Evolutionary conservation across 495 filamentous ascomycete species (phyloP).

Genomic region (Tricharina praecox): DNA sequence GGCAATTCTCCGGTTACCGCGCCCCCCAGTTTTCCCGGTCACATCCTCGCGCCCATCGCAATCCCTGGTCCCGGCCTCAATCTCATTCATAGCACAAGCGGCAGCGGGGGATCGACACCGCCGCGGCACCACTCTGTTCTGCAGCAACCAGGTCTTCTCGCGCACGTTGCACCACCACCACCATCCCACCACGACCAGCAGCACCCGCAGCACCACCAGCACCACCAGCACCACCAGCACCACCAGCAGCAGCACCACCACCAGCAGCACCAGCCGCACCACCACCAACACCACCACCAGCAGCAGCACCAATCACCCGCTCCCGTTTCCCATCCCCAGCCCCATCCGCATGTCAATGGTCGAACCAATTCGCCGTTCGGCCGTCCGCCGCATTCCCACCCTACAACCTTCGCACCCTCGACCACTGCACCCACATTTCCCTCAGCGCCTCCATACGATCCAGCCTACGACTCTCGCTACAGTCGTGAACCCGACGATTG

Average conservation of each 20-base stretch:
- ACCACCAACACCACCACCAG: slow-evolving; percentile 18
- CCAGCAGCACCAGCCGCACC: too few relatives aligned
- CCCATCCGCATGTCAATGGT: slow-evolving; percentile 3
- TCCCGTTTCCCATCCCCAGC: slow-evolving; percentile 17
- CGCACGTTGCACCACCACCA: too few relatives aligned
- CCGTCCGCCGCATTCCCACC: too few relatives aligned
- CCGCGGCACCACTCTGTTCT: slow-evolving; percentile 11
- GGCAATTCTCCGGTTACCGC: slow-evolving; percentile 11
- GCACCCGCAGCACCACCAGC: too few relatives aligned
- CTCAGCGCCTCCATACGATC: slow-evolving; percentile 4
- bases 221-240: too few relatives aligned
- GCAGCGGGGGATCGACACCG: slow-evolving; percentile 20
- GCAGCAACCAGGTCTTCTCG: slow-evolving; percentile 9
- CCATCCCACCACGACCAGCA: too few relatives aligned
- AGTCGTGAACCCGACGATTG: slow-evolving; percentile 15
- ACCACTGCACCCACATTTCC: not conserved
- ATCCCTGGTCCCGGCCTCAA: slow-evolving; percentile 14
- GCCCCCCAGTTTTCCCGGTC: slow-evolving; percentile 18
- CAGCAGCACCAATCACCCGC: slow-evolving; percentile 12
- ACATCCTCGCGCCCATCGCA: slow-evolving; percentile 20
- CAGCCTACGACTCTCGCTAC: slow-evolving; percentile 15
- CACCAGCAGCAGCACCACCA: too few relatives aligned
- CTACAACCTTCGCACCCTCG: not conserved
- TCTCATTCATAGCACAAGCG: too few relatives aligned
- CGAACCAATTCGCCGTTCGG: not conserved